These are phyloP conservation scores for Leersia perrieri DNA, from an alignment of 176 grass and related monocot genomes.

Conservation along the genomic window DNA sequence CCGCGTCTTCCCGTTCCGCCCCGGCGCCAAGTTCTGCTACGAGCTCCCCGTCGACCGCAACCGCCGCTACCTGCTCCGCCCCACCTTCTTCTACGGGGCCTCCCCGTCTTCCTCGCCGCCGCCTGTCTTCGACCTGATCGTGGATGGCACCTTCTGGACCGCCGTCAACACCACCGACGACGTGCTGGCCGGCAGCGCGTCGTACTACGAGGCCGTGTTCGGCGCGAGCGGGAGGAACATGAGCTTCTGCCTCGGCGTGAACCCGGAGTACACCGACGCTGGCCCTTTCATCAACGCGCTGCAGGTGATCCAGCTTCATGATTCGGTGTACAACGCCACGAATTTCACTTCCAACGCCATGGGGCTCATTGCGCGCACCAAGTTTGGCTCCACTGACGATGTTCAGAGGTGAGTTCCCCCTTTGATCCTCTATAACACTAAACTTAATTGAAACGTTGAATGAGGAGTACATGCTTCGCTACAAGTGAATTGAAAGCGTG, in stretches of 20 bases:
- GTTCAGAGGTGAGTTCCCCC: constrained; percentile 54
- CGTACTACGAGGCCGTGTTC: constrained; percentile 92
- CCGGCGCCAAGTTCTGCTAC: constrained; percentile 75
- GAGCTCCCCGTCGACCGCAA: constrained; percentile 44
- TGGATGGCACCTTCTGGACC: constrained; percentile 85
- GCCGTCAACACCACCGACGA: constrained; percentile 78
- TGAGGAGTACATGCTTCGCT: background rate
- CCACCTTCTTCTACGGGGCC: constrained; percentile 73
- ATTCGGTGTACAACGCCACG: constrained; percentile 88
- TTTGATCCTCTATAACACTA: background rate
- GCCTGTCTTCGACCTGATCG: constrained; percentile 77
- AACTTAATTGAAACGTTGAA: background rate
- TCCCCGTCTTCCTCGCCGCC: constrained; percentile 2
- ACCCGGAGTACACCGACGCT: constrained; percentile 57
- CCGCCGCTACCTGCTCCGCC: constrained; percentile 75
- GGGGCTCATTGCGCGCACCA: constrained; percentile 82
- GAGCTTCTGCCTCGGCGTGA: constrained; percentile 67
- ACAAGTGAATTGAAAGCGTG: background rate
- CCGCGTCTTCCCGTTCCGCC: constrained; percentile 54
- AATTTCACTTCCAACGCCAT: constrained; percentile 58
- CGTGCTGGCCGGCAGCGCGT: constrained; percentile 48
- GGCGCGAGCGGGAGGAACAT: constrained; percentile 49
- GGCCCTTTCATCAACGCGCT: constrained; percentile 81
- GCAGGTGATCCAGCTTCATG: constrained; percentile 69
- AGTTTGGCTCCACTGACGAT: constrained; percentile 64